phyloP scores from a whole-genome alignment of 805 yeast genomes.

The Starmerella vaccinii region DNA sequence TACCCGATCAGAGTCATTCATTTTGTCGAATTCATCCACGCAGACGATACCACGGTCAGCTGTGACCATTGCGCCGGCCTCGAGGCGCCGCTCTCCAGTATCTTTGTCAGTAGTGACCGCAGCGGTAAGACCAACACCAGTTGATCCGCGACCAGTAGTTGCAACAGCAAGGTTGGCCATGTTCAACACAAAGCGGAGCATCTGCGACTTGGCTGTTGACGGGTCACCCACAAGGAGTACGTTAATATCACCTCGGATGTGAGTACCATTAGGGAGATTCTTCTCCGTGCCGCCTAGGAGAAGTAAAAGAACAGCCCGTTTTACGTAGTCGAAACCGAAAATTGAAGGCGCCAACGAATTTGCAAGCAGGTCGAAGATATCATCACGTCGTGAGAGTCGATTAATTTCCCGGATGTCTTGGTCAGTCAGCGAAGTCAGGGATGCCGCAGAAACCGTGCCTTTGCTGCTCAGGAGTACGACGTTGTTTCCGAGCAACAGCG shows the following conservation, averaged over 20 bases:
- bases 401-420: constrained; percentile 79
- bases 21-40: constrained; percentile 97
- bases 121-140: constrained; percentile 98
- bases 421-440: constrained; percentile 66
- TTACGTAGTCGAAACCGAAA: constrained; percentile 84
- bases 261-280: constrained; percentile 88
- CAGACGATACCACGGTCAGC: constrained; percentile 97
- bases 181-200: constrained; percentile 84
- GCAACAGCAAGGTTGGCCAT: constrained; percentile 95
- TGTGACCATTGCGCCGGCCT: constrained; percentile 98
- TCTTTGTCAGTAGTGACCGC: constrained; percentile 95
- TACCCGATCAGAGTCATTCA: constrained; percentile 93
- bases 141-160: constrained; percentile 98
- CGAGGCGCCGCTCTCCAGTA: constrained; percentile 91
- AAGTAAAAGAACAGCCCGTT: constrained; percentile 83
- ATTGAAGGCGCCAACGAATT: constrained; percentile 92
- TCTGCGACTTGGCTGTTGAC: constrained; percentile 94
- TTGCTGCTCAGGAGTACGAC: constrained; percentile 80
- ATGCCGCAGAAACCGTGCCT: constrained; percentile 51
- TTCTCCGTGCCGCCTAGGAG: constrained; percentile 89
- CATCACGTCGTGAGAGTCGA: constrained; percentile 55
- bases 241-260: constrained; percentile 95
- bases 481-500: constrained; percentile 80
- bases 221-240: constrained; percentile 97
- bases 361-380: constrained; percentile 68